Percentiles rank a stretch among this genome's conserved stretches.
These are phyloP conservation scores for Blastocrithidia nonstop DNA, from an alignment of 208 protist species.

Conservation along the genomic window DNA sequence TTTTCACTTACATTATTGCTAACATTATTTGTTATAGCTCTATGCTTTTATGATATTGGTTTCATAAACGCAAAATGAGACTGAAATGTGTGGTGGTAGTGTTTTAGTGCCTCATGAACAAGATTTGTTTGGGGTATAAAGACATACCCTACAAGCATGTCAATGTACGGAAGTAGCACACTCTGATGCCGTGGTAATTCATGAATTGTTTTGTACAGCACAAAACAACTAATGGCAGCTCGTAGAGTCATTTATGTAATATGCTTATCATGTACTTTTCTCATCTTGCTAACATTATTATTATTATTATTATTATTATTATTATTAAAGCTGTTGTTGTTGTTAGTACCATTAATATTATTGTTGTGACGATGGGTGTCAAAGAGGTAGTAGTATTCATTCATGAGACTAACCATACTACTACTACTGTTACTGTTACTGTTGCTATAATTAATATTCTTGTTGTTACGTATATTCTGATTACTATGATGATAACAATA, in stretches of 20 bases:
- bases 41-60: too few species aligned
- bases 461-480: background rate
- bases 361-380: too few species aligned
- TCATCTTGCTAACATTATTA: background rate
- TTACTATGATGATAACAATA: background rate
- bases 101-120: constrained; percentile 14
- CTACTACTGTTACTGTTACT: background rate
- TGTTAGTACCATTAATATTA: too few species aligned
- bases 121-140: constrained; percentile 42
- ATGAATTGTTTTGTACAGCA: constrained; percentile 30
- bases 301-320: background rate
- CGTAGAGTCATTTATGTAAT: constrained; percentile 24
- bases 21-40: too few species aligned
- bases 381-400: background rate
- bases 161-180: constrained; percentile 29
- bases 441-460: background rate
- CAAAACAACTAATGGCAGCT: constrained; percentile 23
- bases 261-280: background rate
- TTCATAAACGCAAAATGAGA: too few species aligned
- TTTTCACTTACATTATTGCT: too few species aligned
- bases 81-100: too few species aligned
- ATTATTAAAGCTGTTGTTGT: too few species aligned
- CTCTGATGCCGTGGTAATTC: constrained; percentile 38
- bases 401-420: background rate
- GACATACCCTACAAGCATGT: constrained; percentile 40